These are phyloP conservation scores for Penicillium ucsense DNA, from an alignment of 495 filamentous ascomycete species.

Conservation along the genomic window DNA sequence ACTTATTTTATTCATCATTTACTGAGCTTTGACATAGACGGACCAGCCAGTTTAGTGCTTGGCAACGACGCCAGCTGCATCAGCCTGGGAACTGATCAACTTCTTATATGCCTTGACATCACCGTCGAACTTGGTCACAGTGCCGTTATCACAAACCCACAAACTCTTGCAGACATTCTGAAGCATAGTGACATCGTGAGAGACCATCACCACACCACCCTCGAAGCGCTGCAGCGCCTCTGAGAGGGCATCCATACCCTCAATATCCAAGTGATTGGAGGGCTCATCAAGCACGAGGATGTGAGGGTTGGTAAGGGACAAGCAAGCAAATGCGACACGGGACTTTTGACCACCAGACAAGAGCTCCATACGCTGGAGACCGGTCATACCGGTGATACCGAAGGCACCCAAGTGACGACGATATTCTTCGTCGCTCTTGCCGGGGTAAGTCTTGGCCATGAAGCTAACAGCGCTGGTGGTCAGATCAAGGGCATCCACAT, in stretches of 20 bases:
- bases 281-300: conserved; percentile 98
- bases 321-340: conserved; percentile 90
- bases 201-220: conserved; percentile 96
- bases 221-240: conserved; percentile 77
- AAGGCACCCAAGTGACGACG: conserved; percentile 92
- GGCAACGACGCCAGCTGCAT: conserved; percentile 66
- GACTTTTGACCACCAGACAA: conserved; percentile 98
- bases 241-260: conserved; percentile 94
- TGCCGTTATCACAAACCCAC: conserved; percentile 95
- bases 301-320: conserved; percentile 87
- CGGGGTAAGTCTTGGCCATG: conserved; percentile 87
- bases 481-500: conserved; percentile 93
- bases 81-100: conserved; percentile 83
- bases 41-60: conserved; percentile 19
- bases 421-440: conserved; percentile 93
- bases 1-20: no score
- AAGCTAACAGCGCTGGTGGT: conserved; percentile 82
- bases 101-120: conserved; percentile 98
- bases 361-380: conserved; percentile 89
- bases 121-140: conserved; percentile 92
- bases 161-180: conserved; percentile 88
- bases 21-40: no score
- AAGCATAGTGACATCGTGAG: conserved; percentile 98
- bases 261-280: conserved; percentile 97
- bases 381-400: conserved; percentile 95